These are phyloP conservation scores for Tolypocladium sp. DNA, from an alignment of 2,329 filamentous ascomycete genomes.

Conservation along the genomic window DNA sequence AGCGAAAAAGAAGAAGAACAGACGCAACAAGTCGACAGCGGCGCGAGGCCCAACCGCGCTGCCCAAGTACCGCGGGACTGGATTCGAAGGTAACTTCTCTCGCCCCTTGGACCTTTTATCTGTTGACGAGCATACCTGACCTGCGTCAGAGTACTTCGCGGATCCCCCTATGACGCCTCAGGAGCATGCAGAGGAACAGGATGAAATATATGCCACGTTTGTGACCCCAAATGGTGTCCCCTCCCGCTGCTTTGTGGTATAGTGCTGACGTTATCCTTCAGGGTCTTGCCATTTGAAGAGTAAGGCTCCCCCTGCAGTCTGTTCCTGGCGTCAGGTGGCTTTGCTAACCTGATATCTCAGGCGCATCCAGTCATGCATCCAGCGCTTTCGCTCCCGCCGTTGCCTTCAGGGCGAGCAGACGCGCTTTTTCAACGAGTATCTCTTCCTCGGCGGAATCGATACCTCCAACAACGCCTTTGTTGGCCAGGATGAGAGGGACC, in stretches of 20 bases:
- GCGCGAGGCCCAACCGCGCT: slow-evolving; percentile 30
- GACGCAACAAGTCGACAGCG: slow-evolving; percentile 6
- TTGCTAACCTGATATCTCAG: slow-evolving; percentile 26
- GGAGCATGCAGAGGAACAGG: slow-evolving; percentile 54
- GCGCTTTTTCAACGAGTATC: slow-evolving; percentile 67
- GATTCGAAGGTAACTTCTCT: slow-evolving; percentile 53
- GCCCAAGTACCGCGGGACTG: slow-evolving; percentile 42
- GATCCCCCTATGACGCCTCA: slow-evolving; percentile 69
- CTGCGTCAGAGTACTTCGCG: slow-evolving; percentile 56
- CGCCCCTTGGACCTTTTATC: not conserved
- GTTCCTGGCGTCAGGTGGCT: not conserved
- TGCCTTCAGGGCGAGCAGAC: slow-evolving; percentile 57
- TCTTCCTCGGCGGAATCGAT: slow-evolving; percentile 75
- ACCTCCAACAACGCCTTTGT: slow-evolving; percentile 46
- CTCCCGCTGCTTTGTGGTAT: not conserved
- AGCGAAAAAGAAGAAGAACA: slow-evolving; percentile 11
- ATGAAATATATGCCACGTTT: slow-evolving; percentile 57
- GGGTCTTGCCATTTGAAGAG: slow-evolving; percentile 46
- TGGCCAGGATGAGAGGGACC: slow-evolving; percentile 49
- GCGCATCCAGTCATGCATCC: slow-evolving; percentile 77
- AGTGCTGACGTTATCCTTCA: slow-evolving; percentile 18
- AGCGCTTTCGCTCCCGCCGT: slow-evolving; percentile 69
- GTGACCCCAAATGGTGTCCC: slow-evolving; percentile 14
- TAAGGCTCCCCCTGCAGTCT: slow-evolving; percentile 18
- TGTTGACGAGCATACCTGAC: not conserved